Evolutionary conservation across 179 eudicot species (phyloP).

Genomic region (Silene coronaria): DNA sequence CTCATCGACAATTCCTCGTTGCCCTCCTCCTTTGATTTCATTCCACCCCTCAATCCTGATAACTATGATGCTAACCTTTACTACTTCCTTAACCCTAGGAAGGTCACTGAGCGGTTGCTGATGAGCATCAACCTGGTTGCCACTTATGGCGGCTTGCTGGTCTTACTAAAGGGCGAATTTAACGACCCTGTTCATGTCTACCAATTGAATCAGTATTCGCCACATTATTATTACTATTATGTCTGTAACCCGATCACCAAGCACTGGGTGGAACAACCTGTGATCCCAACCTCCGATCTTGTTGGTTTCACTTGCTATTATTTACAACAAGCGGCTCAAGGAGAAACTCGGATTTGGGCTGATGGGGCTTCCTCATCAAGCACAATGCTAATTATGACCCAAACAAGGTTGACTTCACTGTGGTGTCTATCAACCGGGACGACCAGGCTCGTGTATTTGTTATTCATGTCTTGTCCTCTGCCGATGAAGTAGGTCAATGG

Average conservation of each 20-base stretch:
- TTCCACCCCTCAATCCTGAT: neutral
- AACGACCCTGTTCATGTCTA: too few species aligned
- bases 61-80: neutral
- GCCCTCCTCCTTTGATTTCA: slow-evolving; percentile 4
- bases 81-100: too few species aligned
- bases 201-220: too few species aligned
- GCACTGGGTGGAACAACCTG: neutral
- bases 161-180: neutral
- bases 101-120: neutral
- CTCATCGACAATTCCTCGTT: neutral
- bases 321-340: neutral
- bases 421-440: neutral
- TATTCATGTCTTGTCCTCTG: neutral
- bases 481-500: neutral
- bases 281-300: too few species aligned
- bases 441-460: neutral
- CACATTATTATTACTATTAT: neutral
- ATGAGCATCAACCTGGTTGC: neutral
- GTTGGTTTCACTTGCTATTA: slow-evolving; percentile 2
- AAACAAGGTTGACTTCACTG: neutral
- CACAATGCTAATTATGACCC: neutral
- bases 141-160: neutral
- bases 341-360: too few species aligned
- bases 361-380: neutral
- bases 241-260: slow-evolving; percentile 10